A percentile compares a stretch with the other conserved stretches of the same genome.
These are phyloP conservation scores for Sideroxylon spinosum DNA, from an alignment of 179 eudicot species.

Conservation along the genomic window DNA sequence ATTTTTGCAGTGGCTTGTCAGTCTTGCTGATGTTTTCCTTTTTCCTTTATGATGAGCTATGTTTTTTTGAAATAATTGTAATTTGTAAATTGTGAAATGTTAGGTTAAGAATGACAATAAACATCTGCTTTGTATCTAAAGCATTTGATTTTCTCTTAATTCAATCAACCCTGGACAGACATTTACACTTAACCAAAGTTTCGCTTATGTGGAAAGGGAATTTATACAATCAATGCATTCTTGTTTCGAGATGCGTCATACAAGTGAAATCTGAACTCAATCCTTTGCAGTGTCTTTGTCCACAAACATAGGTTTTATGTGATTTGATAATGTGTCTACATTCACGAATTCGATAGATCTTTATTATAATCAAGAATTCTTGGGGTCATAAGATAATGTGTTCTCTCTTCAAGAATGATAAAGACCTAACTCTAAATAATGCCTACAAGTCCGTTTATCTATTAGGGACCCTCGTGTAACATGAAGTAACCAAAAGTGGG, in stretches of 20 bases:
- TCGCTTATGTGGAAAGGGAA: not conserved
- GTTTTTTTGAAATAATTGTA: not conserved
- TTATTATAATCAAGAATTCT: too few relatives aligned
- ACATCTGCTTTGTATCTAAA: not conserved
- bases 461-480: too few relatives aligned
- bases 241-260: not conserved
- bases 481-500: too few relatives aligned
- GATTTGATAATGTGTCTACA: too few relatives aligned
- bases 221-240: not conserved
- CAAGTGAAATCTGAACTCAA: not conserved
- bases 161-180: not conserved
- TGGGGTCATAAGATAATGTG: too few relatives aligned
- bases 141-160: conserved; percentile 4
- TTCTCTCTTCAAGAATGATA: too few relatives aligned
- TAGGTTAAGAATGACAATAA: not conserved
- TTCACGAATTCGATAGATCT: too few relatives aligned
- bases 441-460: too few relatives aligned
- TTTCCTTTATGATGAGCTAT: not conserved
- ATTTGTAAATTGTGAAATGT: too few relatives aligned
- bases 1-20: not conserved
- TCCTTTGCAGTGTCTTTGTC: too few relatives aligned
- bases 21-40: not conserved
- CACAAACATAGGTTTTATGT: too few relatives aligned
- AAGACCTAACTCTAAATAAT: too few relatives aligned
- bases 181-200: not conserved